Percentiles rank a stretch among this genome's conserved stretches.
Conservation (phyloP, 352 stramenopile species). For the Pythium dissotocum region DNA sequence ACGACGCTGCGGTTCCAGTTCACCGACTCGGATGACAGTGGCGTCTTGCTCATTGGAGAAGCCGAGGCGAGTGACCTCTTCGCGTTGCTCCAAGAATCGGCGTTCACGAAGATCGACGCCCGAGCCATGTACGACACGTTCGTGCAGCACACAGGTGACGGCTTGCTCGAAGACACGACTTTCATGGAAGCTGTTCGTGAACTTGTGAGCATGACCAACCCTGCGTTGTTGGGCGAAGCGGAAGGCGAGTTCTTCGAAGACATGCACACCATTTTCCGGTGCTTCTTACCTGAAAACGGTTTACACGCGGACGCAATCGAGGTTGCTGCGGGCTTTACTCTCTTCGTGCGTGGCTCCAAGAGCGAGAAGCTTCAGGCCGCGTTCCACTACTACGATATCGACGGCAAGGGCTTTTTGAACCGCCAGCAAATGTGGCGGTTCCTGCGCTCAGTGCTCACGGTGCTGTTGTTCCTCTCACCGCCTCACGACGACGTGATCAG, state of each 20-base stretch:
- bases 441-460: slow-evolving; percentile 77
- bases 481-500: slow-evolving; percentile 54
- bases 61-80: slow-evolving; percentile 62
- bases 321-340: slow-evolving; percentile 76
- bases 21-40: slow-evolving; percentile 60
- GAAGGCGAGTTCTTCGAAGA: slow-evolving; percentile 73
- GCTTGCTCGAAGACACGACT: slow-evolving; percentile 79
- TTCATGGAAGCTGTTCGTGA: slow-evolving; percentile 83
- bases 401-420: slow-evolving; percentile 80
- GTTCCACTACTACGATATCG: slow-evolving; percentile 86
- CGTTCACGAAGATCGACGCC: slow-evolving; percentile 70
- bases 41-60: slow-evolving; percentile 54
- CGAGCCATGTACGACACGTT: slow-evolving; percentile 87
- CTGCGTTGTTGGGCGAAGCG: slow-evolving; percentile 69
- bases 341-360: slow-evolving; percentile 84
- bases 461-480: slow-evolving; percentile 70
- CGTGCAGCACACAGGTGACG: slow-evolving; percentile 82
- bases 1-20: slow-evolving; percentile 64
- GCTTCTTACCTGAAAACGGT: slow-evolving; percentile 67
- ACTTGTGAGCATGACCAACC: slow-evolving; percentile 75
- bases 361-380: slow-evolving; percentile 83
- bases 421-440: slow-evolving; percentile 84
- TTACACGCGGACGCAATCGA: slow-evolving; percentile 79
- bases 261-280: slow-evolving; percentile 78
- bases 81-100: slow-evolving; percentile 59